These are phyloP conservation scores for Kazachstania viticola DNA, from an alignment of 805 yeast species.

Conservation along the genomic window DNA sequence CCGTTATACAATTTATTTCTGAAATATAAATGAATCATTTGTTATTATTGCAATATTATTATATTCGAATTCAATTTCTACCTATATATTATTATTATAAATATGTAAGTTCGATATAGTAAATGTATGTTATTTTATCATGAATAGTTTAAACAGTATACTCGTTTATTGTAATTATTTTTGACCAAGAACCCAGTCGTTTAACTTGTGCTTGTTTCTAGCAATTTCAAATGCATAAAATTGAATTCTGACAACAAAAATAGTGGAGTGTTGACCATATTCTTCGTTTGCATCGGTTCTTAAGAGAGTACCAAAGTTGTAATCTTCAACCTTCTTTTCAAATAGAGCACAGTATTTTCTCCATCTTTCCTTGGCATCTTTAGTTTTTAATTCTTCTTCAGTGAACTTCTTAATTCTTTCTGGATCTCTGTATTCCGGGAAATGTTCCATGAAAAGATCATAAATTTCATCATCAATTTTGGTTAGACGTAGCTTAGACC, in stretches of 20 bases:
- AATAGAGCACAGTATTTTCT: constrained; percentile 73
- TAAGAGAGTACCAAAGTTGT: constrained; percentile 87
- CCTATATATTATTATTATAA: too few relatives aligned
- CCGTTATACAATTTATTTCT: too few relatives aligned
- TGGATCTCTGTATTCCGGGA: constrained; percentile 78
- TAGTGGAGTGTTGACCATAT: constrained; percentile 73
- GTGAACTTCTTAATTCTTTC: constrained; percentile 43
- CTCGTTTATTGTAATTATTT: constrained; percentile 1
- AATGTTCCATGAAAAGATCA: constrained; percentile 46
- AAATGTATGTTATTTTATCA: too few relatives aligned
- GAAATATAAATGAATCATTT: too few relatives aligned
- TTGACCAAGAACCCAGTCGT: constrained; percentile 68
- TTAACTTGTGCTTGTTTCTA: constrained; percentile 80
- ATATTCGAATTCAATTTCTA: too few relatives aligned
- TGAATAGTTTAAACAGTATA: too few relatives aligned
- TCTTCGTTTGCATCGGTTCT: constrained; percentile 64
- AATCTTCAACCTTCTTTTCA: constrained; percentile 75
- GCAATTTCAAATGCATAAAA: constrained; percentile 91
- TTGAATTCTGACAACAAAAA: constrained; percentile 86
- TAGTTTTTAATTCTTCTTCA: constrained; percentile 77
- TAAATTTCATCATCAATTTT: constrained; percentile 62
- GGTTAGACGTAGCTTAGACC: constrained; percentile 67
- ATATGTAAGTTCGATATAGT: too few relatives aligned
- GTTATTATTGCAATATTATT: too few relatives aligned
- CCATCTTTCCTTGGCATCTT: constrained; percentile 80